These are phyloP conservation scores for Vitis hybrid DNA, from an alignment of 177 flowering plant genomes.

Conservation along the genomic window DNA sequence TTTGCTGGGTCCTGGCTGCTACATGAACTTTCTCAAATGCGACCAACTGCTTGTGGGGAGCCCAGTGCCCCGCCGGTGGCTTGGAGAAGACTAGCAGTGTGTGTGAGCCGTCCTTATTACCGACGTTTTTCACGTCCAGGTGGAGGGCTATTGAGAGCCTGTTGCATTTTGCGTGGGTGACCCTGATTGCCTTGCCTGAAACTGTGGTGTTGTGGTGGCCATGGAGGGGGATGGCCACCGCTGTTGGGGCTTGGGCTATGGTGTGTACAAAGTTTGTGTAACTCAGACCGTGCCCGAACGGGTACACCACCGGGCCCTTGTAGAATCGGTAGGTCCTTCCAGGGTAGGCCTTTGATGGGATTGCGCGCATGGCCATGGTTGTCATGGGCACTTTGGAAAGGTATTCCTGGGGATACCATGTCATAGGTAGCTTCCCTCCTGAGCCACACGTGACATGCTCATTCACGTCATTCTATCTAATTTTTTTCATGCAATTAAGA, in stretches of 20 bases:
- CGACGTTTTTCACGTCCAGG: constrained; percentile 63
- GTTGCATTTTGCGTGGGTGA: constrained; percentile 68
- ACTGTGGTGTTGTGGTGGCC: constrained; percentile 37
- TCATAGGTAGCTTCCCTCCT: constrained; percentile 89
- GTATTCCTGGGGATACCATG: constrained; percentile 89
- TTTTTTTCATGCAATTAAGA: too few species aligned
- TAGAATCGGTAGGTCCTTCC: constrained; percentile 91
- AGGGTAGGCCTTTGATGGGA: constrained; percentile 51
- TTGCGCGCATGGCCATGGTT: constrained; percentile 64
- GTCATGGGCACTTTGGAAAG: constrained; percentile 75
- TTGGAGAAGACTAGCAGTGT: constrained; percentile 61
- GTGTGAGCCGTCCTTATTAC: constrained; percentile 67
- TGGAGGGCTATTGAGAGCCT: constrained; percentile 41
- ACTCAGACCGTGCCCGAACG: constrained; percentile 84
- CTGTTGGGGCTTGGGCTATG: constrained; percentile 45
- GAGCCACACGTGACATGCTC: not conserved
- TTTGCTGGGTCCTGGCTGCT: constrained; percentile 36
- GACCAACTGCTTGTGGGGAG: constrained; percentile 67
- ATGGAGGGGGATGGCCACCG: constrained; percentile 45
- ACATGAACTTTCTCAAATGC: constrained; percentile 68
- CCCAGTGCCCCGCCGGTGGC: constrained; percentile 72
- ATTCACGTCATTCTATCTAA: too few species aligned
- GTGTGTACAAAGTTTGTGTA: constrained; percentile 60
- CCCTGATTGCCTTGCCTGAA: constrained; percentile 43
- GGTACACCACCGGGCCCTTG: constrained; percentile 79